Percentiles rank a stretch among this genome's conserved stretches.
Evolutionary conservation across 2,329 filamentous ascomycete genomes (phyloP).

Genomic region (Drechslera avenae): DNA sequence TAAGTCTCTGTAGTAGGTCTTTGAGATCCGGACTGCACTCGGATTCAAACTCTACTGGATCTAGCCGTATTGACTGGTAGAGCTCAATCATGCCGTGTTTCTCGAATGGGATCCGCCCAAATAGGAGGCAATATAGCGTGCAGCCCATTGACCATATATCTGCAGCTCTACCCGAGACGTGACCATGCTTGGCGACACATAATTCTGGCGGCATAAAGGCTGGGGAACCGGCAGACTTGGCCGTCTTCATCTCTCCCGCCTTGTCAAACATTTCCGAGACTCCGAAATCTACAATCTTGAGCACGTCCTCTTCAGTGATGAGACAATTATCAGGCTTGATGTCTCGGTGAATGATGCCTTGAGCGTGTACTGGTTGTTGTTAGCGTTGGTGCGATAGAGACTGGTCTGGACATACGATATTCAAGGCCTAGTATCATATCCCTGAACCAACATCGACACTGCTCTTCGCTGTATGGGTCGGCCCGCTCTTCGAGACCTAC

Average conservation of each 20-base stretch:
- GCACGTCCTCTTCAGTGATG: constrained; percentile 85
- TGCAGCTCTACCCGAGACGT: constrained; percentile 84
- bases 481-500: constrained; percentile 84
- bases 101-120: constrained; percentile 87
- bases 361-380: constrained; percentile 73
- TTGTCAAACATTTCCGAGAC: constrained; percentile 99
- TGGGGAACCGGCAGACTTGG: constrained; percentile 91
- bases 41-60: constrained; percentile 66
- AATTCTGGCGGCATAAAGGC: constrained; percentile 94
- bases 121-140: constrained; percentile 89
- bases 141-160: constrained; percentile 99
- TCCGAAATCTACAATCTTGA: constrained; percentile 98
- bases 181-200: constrained; percentile 82
- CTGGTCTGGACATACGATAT: constrained; percentile 66
- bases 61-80: constrained; percentile 83
- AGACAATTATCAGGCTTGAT: constrained; percentile 98
- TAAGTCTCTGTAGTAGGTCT: constrained; percentile 72
- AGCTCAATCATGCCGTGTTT: constrained; percentile 79
- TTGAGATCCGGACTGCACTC: constrained; percentile 71
- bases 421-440: constrained; percentile 95
- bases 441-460: constrained; percentile 88
- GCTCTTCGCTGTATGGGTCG: constrained; percentile 80
- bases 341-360: constrained; percentile 93
- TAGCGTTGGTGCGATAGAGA: constrained; percentile 16
- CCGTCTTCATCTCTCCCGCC: constrained; percentile 81